Evolutionary conservation across 768 basidiomycete genomes (phyloP), one percentile per base, ranked within the genome.

Genomic region (Tulasnella sp.): DNA sequence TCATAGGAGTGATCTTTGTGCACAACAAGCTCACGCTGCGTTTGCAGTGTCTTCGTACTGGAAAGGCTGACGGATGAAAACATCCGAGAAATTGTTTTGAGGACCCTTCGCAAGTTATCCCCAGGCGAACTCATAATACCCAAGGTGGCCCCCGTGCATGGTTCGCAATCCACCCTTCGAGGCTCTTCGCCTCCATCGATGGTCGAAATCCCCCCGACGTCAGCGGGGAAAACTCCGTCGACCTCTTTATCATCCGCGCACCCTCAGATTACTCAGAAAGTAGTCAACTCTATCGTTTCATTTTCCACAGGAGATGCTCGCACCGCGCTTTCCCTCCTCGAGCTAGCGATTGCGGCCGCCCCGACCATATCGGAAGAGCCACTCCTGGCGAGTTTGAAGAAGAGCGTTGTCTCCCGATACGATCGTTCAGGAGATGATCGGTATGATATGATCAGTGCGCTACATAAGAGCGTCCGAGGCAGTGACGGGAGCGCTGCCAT

Each of bases 401-500:
- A 77, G 41, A 85, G 86, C 34, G 82, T 80, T 15, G 78, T 80
- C 11, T 76, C 79, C 29, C 52, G 62, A 13, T 88, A 86, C 67
- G 86, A 91, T 68, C 79, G 88, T 32, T 78, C 78, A 8, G 87
- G 88, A 2, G 90, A 91, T 63, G 76, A 77, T 61, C 79, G 76
- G 60, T 90, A 88, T 67, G 87, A 90, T 69, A 82, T 86, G 81
- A 89, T 88, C 64, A 85, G 83, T 30, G 88, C 85, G 2, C 73
- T 92, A 64, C 89, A 93, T 72, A 93, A 93, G 70, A 81, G 81
- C 60, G 78, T 92, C 32, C 78, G 90, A 32, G 90, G 88, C 7
- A 80, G 82, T 58, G 81, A 90, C 63, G 81, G 81, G 4, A 77
- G 77, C 65, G 90, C 88, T 0, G 89, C 89, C 4, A 72, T 91